Conservation (phyloP, 129 eudicot genomes). For the Solidago caesia region DNA sequence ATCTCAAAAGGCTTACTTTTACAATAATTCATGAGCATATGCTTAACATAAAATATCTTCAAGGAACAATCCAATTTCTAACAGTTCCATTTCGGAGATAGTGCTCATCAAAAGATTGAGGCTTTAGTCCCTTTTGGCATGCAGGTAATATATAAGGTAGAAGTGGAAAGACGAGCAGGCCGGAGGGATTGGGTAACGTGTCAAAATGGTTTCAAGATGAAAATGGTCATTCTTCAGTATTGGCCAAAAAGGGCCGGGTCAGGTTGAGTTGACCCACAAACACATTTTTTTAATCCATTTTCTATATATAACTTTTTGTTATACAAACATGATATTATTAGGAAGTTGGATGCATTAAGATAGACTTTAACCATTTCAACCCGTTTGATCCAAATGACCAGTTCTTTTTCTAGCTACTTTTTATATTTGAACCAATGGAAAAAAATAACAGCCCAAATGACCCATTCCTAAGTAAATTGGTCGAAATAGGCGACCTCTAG, state of each 20-base stretch:
- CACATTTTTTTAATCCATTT: background rate
- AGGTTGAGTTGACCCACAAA: background rate
- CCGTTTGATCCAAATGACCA: background rate
- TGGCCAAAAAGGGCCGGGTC: background rate
- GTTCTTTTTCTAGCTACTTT: background rate
- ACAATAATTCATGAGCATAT: background rate
- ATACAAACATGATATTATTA: background rate
- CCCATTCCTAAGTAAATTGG: background rate
- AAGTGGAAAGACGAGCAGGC: background rate
- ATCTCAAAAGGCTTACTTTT: slow-evolving; percentile 5
- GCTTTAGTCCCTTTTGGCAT: background rate
- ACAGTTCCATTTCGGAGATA: background rate
- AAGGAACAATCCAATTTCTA: background rate
- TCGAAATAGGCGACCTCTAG: background rate
- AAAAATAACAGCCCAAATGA: background rate
- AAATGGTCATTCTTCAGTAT: no score
- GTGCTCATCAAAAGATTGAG: background rate
- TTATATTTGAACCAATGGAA: background rate
- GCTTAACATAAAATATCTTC: background rate
- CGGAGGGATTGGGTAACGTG: background rate
- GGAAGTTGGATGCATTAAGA: background rate
- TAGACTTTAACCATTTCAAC: background rate
- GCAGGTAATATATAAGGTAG: background rate
- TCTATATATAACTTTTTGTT: background rate
- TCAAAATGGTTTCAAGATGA: background rate